Evolutionary conservation across 768 basidiomycete species (phyloP).

Genomic region (Cyclocybe cylindracea): DNA sequence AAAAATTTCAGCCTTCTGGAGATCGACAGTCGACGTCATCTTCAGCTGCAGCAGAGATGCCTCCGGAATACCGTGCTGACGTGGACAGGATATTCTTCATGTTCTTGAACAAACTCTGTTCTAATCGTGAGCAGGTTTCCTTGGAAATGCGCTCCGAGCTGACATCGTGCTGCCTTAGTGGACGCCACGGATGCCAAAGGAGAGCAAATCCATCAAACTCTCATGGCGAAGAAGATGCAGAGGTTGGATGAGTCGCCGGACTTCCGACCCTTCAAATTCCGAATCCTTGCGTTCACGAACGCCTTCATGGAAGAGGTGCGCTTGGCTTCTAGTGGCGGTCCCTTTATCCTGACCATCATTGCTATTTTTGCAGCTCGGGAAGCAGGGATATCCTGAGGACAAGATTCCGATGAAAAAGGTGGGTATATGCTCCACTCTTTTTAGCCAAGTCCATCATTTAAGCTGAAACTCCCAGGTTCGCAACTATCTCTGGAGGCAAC

Average conservation of each 20-base stretch:
- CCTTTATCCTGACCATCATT: neutral
- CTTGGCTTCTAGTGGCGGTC: constrained; percentile 8
- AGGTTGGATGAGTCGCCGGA: constrained; percentile 94
- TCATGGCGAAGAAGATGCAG: constrained; percentile 99
- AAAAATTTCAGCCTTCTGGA: constrained; percentile 23
- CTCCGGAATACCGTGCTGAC: constrained; percentile 76
- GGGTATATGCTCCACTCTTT: constrained; percentile 19
- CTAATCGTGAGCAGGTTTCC: constrained; percentile 68
- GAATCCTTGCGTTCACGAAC: constrained; percentile 97
- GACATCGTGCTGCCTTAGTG: constrained; percentile 49
- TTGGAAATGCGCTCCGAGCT: constrained; percentile 16
- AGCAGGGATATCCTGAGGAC: constrained; percentile 88
- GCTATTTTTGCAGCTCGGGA: constrained; percentile 59
- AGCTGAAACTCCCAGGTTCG: constrained; percentile 58
- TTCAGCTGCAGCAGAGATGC: constrained; percentile 51
- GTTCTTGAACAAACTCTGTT: constrained; percentile 86
- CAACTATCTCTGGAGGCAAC: constrained; percentile 95
- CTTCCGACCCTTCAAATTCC: constrained; percentile 98
- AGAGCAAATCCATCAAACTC: constrained; percentile 94
- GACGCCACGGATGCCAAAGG: constrained; percentile 93
- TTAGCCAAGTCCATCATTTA: constrained; percentile 2
- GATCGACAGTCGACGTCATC: constrained; percentile 29
- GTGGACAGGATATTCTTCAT: constrained; percentile 92
- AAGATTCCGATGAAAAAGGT: constrained; percentile 98
- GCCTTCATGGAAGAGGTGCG: constrained; percentile 90